Evolutionary conservation across 805 yeast species (phyloP), one percentile per base, ranked within the genome.

Genomic region (Starmerella kuoi): DNA sequence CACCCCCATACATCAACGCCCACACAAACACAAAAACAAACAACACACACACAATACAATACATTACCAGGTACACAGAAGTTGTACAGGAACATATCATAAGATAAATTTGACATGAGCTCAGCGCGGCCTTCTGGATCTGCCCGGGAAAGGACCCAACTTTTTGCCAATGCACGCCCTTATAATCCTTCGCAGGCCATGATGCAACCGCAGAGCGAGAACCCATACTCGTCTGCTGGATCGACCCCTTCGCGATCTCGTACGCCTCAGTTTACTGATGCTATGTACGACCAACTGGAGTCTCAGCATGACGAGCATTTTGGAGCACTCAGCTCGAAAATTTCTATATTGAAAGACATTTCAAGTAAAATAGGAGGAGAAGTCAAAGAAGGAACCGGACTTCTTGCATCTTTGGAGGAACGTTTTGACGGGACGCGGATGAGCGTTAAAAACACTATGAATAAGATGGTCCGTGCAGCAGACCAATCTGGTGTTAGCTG

Each of bases 261-360:
- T 31, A 35, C 48, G 18, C 49, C 50, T 34, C 56, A 43, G 37
- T 70, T 65, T 55, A 63, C 71, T 12, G 79, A 76, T 34, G 61
- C 74, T 22, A 65, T 69, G 42, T 53, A 77, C 51, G 70, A 79
- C 18, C 75, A 73, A 46, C 56, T 79, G 37, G 87, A 79, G 56
- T 67, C 79, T 3, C 87, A 79, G 55, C 71, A 71, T 46, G 81
- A 75, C 27, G 79, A 74, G 43, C 74, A 76, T 40, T 57, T 74
- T 49, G 65, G 67, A 19, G 61, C 68, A 2, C 71, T 79, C 70
- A 64, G 70, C 26, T 67, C 70, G 31, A 75, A 73, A 49, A 67
- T 79, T 18, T 60, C 65, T 37, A 64, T 73, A 23, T 60, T 79
- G 41, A 79, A 77, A 55, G 69, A 69, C 36, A 59, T 77, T 20